phyloP scores from a whole-genome alignment of 805 yeast species.

The Hanseniaspora lachancei region DNA sequence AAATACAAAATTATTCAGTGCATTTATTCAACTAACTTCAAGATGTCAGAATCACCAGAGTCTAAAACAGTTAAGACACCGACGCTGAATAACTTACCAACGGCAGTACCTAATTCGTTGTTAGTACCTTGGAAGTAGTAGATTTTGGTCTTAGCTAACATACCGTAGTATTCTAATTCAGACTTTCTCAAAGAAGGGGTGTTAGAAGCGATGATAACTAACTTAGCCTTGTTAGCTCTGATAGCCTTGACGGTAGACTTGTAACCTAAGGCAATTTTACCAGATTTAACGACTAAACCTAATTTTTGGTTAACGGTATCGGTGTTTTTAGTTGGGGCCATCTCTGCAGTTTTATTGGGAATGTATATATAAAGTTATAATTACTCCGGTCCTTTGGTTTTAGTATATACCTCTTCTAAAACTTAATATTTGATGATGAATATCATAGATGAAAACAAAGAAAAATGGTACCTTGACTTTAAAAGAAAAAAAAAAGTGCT shows the following conservation, averaged over 20 bases:
- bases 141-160: conserved; percentile 91
- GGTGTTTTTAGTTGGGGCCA: conserved; percentile 86
- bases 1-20: background rate
- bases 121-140: conserved; percentile 99
- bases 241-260: conserved; percentile 96
- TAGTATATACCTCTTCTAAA: too few relatives aligned
- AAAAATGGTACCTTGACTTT: too few relatives aligned
- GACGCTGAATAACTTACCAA: conserved; percentile 99
- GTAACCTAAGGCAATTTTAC: conserved; percentile 99
- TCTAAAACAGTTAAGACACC: conserved; percentile 93
- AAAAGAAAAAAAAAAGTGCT: background rate
- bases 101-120: conserved; percentile 99
- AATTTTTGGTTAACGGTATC: conserved; percentile 97
- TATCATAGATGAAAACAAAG: background rate
- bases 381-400: conserved; percentile 26
- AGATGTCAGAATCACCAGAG: conserved; percentile 99
- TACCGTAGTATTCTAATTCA: conserved; percentile 99
- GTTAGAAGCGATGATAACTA: conserved; percentile 95
- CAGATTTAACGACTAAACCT: conserved; percentile 96
- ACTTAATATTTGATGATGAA: too few relatives aligned
- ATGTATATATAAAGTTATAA: conserved; percentile 26
- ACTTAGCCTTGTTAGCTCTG: conserved; percentile 98
- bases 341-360: conserved; percentile 12
- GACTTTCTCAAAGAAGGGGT: conserved; percentile 99
- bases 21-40: conserved; percentile 42